Evolutionary conservation across 805 yeast species (phyloP).

Genomic region (Dipodascopsis uninucleata): DNA sequence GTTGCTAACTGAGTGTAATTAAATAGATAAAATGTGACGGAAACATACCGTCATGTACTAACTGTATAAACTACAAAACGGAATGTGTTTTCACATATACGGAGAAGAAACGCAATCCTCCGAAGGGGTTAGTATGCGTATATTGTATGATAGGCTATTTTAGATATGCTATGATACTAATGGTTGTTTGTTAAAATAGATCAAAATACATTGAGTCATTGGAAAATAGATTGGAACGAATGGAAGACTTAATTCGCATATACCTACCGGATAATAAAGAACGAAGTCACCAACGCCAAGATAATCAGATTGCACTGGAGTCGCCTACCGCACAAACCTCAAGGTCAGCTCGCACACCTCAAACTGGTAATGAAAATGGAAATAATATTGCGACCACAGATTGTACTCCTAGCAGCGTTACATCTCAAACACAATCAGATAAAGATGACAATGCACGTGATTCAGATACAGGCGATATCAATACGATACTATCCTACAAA

Average conservation of each 20-base stretch:
- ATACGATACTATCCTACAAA: too few relatives aligned
- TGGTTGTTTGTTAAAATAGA: slow-evolving; percentile 2
- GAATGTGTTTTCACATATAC: slow-evolving; percentile 31
- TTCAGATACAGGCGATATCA: too few relatives aligned
- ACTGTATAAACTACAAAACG: slow-evolving; percentile 30
- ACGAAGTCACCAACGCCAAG: slow-evolving; percentile 1
- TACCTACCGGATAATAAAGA: slow-evolving; percentile 18
- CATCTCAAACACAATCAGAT: too few relatives aligned
- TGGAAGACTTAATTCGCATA: slow-evolving; percentile 29
- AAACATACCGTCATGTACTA: slow-evolving; percentile 32
- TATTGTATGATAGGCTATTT: background rate
- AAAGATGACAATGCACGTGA: too few relatives aligned
- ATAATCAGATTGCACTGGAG: too few relatives aligned
- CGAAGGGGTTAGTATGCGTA: slow-evolving; percentile 20
- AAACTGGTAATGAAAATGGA: too few relatives aligned
- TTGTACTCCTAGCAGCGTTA: too few relatives aligned
- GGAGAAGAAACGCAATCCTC: slow-evolving; percentile 31
- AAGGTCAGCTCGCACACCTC: background rate
- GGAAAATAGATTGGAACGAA: slow-evolving; percentile 28
- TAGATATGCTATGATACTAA: background rate
- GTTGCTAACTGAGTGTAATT: background rate
- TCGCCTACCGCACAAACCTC: background rate
- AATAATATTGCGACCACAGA: too few relatives aligned
- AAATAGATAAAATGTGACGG: slow-evolving; percentile 41
- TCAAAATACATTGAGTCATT: slow-evolving; percentile 30